Evolutionary conservation across 2,329 filamentous ascomycete genomes (phyloP).

Genomic region (Neocucurbitaria cava): DNA sequence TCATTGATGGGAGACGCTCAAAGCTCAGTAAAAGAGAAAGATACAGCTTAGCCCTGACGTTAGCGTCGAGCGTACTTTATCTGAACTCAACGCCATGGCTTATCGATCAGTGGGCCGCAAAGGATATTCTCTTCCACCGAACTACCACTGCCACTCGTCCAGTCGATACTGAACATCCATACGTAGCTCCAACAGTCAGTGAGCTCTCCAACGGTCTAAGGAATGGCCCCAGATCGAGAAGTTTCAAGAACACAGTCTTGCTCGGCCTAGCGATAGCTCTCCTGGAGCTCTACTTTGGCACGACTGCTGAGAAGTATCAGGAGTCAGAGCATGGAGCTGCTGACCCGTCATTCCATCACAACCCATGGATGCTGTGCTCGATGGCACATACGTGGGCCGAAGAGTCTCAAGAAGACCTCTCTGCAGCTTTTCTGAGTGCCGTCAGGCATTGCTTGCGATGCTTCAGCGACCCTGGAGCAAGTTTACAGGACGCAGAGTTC

Average conservation of each 20-base stretch:
- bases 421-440: slow-evolving; percentile 44
- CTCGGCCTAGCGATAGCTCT: slow-evolving; percentile 44
- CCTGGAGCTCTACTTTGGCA: slow-evolving; percentile 48
- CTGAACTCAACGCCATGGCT: slow-evolving; percentile 49
- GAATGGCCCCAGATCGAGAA: slow-evolving; percentile 12
- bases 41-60: slow-evolving; percentile 44
- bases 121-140: slow-evolving; percentile 44
- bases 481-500: slow-evolving; percentile 43
- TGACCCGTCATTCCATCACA: slow-evolving; percentile 23
- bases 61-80: slow-evolving; percentile 46
- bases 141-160: slow-evolving; percentile 19
- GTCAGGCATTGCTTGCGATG: slow-evolving; percentile 45
- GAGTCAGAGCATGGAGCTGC: slow-evolving; percentile 22
- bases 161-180: slow-evolving; percentile 43
- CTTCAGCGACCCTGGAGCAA: slow-evolving; percentile 43
- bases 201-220: slow-evolving; percentile 10
- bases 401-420: slow-evolving; percentile 43
- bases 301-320: slow-evolving; percentile 40
- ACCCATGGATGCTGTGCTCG: slow-evolving; percentile 38
- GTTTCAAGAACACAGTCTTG: slow-evolving; percentile 44
- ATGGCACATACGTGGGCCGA: slow-evolving; percentile 46
- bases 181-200: slow-evolving; percentile 28
- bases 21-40: slow-evolving; percentile 47
- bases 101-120: slow-evolving; percentile 40
- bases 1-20: slow-evolving; percentile 30